These are phyloP conservation scores for Saccharomycopsis lassenensis DNA, from an alignment of 805 yeast species.

Conservation along the genomic window DNA sequence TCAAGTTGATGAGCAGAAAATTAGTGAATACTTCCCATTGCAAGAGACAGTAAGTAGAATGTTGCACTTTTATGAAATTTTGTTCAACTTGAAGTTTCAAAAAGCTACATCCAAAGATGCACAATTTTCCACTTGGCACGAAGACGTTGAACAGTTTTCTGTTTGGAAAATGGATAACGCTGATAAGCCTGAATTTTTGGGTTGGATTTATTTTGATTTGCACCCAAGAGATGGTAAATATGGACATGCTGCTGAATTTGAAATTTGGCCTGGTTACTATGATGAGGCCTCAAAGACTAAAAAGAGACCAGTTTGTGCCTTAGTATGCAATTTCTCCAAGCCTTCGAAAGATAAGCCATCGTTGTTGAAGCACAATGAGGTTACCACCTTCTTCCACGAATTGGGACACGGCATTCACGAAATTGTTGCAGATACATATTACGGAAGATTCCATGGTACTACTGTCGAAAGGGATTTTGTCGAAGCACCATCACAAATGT, in stretches of 20 bases:
- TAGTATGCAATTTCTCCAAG: constrained; percentile 78
- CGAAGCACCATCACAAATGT: constrained; percentile 84
- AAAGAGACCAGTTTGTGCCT: constrained; percentile 58
- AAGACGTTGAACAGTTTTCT: constrained; percentile 62
- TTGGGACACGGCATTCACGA: constrained; percentile 85
- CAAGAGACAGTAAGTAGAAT: constrained; percentile 55
- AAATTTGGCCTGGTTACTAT: constrained; percentile 47
- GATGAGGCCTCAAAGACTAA: constrained; percentile 34
- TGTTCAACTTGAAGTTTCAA: constrained; percentile 59
- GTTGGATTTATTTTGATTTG: constrained; percentile 70
- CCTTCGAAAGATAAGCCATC: constrained; percentile 28
- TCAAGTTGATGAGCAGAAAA: constrained; percentile 59
- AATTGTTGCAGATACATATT: constrained; percentile 53
- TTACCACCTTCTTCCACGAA: constrained; percentile 88
- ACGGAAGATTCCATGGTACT: constrained; percentile 65
- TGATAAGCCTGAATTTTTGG: constrained; percentile 45
- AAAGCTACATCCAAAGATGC: constrained; percentile 31
- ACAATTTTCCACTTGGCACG: constrained; percentile 55
- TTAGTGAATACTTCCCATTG: constrained; percentile 72
- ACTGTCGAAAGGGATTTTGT: constrained; percentile 78
- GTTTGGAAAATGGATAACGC: constrained; percentile 54
- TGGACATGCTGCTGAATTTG: constrained; percentile 83
- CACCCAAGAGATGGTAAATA: constrained; percentile 83
- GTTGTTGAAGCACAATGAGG: constrained; percentile 34
- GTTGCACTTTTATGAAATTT: constrained; percentile 58